A percentile compares a stretch with the other conserved stretches of the same genome.
phyloP scores from a whole-genome alignment of 2,329 filamentous ascomycete species.

The Fusarium mexicanum region DNA sequence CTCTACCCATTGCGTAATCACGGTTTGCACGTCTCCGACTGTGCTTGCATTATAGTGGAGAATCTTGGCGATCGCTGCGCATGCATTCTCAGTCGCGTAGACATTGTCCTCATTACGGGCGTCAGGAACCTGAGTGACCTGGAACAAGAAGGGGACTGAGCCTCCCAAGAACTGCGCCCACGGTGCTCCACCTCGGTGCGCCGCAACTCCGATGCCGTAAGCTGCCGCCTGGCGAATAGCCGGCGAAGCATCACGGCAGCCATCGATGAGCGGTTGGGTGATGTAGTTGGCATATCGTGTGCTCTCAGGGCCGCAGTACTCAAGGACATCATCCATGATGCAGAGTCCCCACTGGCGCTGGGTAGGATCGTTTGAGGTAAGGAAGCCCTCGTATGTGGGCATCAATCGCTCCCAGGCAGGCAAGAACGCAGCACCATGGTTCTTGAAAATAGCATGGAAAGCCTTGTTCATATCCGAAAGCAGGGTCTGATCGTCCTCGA shows the following conservation, averaged over 20 bases:
- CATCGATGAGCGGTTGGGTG: slow-evolving; percentile 84
- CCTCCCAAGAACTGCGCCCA: slow-evolving; percentile 90
- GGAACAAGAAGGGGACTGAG: slow-evolving; percentile 83
- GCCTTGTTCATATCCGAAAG: slow-evolving; percentile 99
- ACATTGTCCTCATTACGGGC: slow-evolving; percentile 92
- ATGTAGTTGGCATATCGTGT: slow-evolving; percentile 89
- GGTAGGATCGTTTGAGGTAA: slow-evolving; percentile 82
- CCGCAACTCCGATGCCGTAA: slow-evolving; percentile 95
- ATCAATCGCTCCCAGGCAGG: slow-evolving; percentile 88
- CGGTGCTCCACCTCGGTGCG: slow-evolving; percentile 85
- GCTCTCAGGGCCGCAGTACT: slow-evolving; percentile 92
- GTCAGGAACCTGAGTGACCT: slow-evolving; percentile 81
- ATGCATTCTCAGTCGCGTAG: slow-evolving; percentile 97
- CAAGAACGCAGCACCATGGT: slow-evolving; percentile 86
- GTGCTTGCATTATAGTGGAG: slow-evolving; percentile 86
- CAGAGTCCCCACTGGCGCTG: slow-evolving; percentile 99
- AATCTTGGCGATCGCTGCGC: slow-evolving; percentile 95
- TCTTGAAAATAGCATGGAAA: slow-evolving; percentile 98
- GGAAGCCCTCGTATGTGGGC: slow-evolving; percentile 85
- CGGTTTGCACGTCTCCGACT: slow-evolving; percentile 78
- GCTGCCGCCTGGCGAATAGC: slow-evolving; percentile 95
- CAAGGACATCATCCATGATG: slow-evolving; percentile 97
- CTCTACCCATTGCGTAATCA: slow-evolving; percentile 87
- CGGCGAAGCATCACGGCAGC: slow-evolving; percentile 85
- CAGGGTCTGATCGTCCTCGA: slow-evolving; percentile 96